phyloP scores from a whole-genome alignment of 805 yeast genomes.

The Candida peoriensis region DNA sequence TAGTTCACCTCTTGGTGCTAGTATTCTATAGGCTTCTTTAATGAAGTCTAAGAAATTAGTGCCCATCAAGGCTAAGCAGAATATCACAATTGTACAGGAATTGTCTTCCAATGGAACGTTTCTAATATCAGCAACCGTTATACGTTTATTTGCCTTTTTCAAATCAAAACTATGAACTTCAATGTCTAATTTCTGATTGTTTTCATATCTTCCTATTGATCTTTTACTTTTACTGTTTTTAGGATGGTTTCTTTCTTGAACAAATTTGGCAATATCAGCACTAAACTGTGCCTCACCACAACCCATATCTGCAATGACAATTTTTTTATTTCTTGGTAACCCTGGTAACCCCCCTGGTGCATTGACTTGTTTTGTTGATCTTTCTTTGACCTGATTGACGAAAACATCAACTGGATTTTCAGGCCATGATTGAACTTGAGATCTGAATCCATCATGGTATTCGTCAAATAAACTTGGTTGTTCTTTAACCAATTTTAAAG shows the following conservation, averaged over 20 bases:
- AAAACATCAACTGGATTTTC: conserved; percentile 96
- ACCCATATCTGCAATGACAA: conserved; percentile 96
- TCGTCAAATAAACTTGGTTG: conserved; percentile 91
- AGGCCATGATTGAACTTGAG: conserved; percentile 97
- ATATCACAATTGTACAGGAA: conserved; percentile 83
- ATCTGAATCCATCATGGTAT: conserved; percentile 91
- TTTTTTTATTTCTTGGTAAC: conserved; percentile 38
- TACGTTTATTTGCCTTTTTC: conserved; percentile 79
- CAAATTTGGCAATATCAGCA: conserved; percentile 50
- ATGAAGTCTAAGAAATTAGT: conserved; percentile 92
- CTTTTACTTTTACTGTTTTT: conserved; percentile 30
- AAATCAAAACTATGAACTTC: conserved; percentile 87
- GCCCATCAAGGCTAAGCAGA: conserved; percentile 95
- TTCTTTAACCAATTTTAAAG: conserved; percentile 62
- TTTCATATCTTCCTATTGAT: no score
- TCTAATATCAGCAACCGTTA: conserved; percentile 95
- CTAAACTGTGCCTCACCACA: conserved; percentile 96
- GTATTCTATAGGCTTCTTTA: conserved; percentile 79
- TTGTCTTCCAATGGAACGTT: conserved; percentile 79
- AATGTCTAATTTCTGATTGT: conserved; percentile 46
- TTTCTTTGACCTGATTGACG: conserved; percentile 59
- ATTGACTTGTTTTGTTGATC: conserved; percentile 64
- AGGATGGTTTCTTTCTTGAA: conserved; percentile 29
- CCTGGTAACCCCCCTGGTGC: conserved; percentile 98
- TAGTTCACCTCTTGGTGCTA: conserved; percentile 87